Conservation (phyloP, 257 asterid genomes). For the Thymus quinquecostatus region DNA sequence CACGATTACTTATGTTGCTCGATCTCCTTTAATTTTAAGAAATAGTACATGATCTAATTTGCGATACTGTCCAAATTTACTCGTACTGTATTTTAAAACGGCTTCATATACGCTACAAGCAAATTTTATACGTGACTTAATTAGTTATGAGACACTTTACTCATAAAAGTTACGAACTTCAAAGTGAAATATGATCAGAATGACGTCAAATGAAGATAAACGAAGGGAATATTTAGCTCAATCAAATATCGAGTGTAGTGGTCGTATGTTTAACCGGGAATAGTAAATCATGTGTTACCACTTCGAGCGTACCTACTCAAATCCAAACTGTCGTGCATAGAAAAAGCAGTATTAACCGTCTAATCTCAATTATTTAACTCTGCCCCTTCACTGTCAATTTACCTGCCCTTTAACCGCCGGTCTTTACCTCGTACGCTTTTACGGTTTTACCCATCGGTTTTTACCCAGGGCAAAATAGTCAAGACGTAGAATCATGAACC, state of each 20-base stretch:
- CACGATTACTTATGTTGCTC: no score
- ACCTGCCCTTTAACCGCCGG: background rate
- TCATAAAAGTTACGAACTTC: no score
- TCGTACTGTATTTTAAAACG: no score
- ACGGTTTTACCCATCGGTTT: background rate
- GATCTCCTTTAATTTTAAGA: no score
- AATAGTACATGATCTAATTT: no score
- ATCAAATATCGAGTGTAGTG: background rate
- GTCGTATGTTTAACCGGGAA: constrained; percentile 22
- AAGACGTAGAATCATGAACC: background rate
- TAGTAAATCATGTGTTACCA: constrained; percentile 28
- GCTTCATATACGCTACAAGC: no score
- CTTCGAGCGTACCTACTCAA: constrained; percentile 25
- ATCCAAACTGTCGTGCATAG: background rate
- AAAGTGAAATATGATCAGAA: no score
- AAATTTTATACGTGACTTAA: no score
- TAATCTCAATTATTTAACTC: constrained; percentile 3
- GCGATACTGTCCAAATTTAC: no score
- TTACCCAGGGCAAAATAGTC: background rate
- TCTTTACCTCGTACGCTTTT: background rate
- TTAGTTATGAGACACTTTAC: no score
- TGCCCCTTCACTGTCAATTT: background rate
- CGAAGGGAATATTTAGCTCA: background rate
- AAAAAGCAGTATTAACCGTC: background rate
- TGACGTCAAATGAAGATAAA: background rate